Conservation (phyloP, 2,329 filamentous ascomycete species). For the Monosporascus sp. region DNA sequence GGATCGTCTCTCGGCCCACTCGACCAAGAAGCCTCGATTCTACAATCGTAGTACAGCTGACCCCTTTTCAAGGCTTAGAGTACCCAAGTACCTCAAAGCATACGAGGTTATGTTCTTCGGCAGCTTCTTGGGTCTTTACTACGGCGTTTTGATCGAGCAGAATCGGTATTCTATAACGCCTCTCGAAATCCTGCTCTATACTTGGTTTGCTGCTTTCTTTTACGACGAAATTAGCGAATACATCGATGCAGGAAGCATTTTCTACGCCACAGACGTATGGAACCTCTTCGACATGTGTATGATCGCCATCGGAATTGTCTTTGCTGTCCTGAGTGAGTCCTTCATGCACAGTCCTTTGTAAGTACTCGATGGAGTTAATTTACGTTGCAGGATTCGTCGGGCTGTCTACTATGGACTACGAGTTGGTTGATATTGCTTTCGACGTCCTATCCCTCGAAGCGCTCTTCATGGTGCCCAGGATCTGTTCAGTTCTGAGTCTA, state of each 20-base stretch:
- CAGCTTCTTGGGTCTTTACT: conserved; percentile 72
- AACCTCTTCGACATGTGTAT: conserved; percentile 70
- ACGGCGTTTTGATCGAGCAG: conserved; percentile 74
- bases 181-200: conserved; percentile 68
- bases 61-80: conserved; percentile 63
- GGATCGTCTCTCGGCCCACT: conserved; percentile 59
- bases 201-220: conserved; percentile 83
- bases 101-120: conserved; percentile 70
- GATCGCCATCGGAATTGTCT: conserved; percentile 66
- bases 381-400: conserved; percentile 56
- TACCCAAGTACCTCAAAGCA: conserved; percentile 66
- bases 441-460: conserved; percentile 87
- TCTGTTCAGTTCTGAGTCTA: conserved; percentile 80
- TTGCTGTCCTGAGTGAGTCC: conserved; percentile 64
- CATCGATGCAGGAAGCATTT: conserved; percentile 78
- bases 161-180: conserved; percentile 60
- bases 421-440: conserved; percentile 74
- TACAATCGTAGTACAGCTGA: conserved; percentile 58
- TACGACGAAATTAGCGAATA: conserved; percentile 86
- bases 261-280: conserved; percentile 82
- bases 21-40: conserved; percentile 60
- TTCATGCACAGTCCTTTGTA: neutral
- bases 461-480: conserved; percentile 81
- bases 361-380: conserved; percentile 13
- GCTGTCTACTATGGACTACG: conserved; percentile 51